Evolutionary conservation across 345 rosid species (phyloP).

Genomic region (Barbarea vulgaris): DNA sequence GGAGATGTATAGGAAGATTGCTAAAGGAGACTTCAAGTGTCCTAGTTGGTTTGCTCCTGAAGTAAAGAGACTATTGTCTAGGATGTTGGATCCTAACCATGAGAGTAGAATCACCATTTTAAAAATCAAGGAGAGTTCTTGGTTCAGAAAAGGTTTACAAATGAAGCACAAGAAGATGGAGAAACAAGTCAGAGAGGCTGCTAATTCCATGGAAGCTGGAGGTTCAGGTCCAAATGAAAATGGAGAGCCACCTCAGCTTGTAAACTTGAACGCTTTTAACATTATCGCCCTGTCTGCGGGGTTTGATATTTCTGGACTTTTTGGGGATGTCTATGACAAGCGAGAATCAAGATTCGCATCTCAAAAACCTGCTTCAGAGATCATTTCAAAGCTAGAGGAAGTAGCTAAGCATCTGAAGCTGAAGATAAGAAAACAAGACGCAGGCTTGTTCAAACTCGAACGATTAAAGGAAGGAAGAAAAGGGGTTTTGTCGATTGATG

Average conservation of each 20-base stretch:
- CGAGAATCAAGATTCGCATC: conserved; percentile 64
- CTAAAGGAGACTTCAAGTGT: conserved; percentile 62
- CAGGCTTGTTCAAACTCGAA: conserved; percentile 68
- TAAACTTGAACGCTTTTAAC: conserved; percentile 69
- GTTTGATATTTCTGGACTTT: conserved; percentile 70
- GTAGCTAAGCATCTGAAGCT: conserved; percentile 53
- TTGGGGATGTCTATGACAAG: conserved; percentile 46
- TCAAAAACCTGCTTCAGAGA: conserved; percentile 58
- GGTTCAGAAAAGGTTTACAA: conserved; percentile 64
- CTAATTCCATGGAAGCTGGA: conserved; percentile 27
- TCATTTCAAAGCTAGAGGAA: conserved; percentile 65
- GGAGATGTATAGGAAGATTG: conserved; percentile 79
- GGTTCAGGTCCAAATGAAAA: conserved; percentile 41
- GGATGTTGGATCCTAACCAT: conserved; percentile 66
- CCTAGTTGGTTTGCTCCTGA: conserved; percentile 71
- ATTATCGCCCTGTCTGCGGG: conserved; percentile 63
- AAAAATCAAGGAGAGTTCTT: conserved; percentile 62
- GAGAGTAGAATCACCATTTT: conserved; percentile 55
- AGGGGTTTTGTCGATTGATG: conserved; percentile 63
- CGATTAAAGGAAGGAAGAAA: conserved; percentile 64
- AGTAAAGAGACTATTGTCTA: conserved; percentile 51
- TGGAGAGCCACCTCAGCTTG: conserved; percentile 45
- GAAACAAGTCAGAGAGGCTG: conserved; percentile 38
- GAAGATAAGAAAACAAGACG: conserved; percentile 65
- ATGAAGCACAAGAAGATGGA: conserved; percentile 50